Conservation (phyloP, 2,329 filamentous ascomycete genomes). For the Neurospora sp. region DNA sequence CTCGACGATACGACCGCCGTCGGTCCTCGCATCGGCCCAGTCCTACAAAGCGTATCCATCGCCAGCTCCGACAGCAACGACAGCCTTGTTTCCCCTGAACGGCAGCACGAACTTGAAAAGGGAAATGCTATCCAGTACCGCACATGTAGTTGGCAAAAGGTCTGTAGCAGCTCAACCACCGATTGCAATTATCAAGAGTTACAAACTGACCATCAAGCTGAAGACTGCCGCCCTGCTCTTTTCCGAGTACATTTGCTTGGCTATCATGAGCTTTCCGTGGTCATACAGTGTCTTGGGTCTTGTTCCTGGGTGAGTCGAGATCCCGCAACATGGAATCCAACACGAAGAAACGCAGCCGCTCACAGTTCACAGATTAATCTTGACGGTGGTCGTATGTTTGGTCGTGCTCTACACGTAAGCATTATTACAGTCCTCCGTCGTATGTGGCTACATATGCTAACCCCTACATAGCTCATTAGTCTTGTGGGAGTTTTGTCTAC, state of each 20-base stretch:
- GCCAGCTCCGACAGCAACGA: conserved; percentile 33
- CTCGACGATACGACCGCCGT: conserved; percentile 19
- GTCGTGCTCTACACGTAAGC: conserved; percentile 77
- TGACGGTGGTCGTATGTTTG: conserved; percentile 68
- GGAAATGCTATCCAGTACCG: conserved; percentile 80
- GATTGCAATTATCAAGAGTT: conserved; percentile 7
- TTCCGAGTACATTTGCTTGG: conserved; percentile 87
- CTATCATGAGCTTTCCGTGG: conserved; percentile 93
- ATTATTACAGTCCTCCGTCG: conserved; percentile 42
- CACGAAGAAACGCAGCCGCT: conserved; percentile 5
- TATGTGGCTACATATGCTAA: conserved; percentile 11
- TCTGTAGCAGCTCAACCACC: conserved; percentile 22
- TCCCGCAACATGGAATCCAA: not conserved
- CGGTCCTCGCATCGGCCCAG: conserved; percentile 41
- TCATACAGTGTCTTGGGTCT: conserved; percentile 82
- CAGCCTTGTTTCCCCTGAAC: conserved; percentile 39
- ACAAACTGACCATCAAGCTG: conserved; percentile 5
- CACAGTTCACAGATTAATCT: conserved; percentile 44
- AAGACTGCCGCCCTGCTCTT: conserved; percentile 81
- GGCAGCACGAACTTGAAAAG: conserved; percentile 67
- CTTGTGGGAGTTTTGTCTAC: conserved; percentile 76
- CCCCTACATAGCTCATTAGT: conserved; percentile 23
- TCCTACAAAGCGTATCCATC: conserved; percentile 24
- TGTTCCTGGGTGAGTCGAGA: conserved; percentile 52
- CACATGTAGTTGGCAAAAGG: conserved; percentile 89